Evolutionary conservation across 495 filamentous ascomycete genomes (phyloP), one percentile per base, ranked within the genome.

Genomic region (Amorphotheca resinae): DNA sequence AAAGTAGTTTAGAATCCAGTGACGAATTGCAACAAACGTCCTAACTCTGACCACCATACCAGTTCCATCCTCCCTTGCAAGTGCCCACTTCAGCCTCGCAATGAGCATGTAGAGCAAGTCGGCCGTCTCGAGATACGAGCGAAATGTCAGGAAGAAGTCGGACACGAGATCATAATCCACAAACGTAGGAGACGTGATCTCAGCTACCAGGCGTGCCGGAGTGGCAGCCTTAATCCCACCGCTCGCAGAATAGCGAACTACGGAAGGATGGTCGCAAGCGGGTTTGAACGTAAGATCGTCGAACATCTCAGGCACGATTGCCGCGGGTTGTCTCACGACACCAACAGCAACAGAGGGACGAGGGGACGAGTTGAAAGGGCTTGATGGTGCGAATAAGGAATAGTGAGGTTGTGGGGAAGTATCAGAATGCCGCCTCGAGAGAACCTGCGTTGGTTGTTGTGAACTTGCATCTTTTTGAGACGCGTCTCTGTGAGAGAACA

Each of bases 1-100:
- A 54, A 95, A 96, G 57, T 96, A 99, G 55, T 99, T 99, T 49
- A 99, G 63, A 44, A 99, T 88, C 91, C 91, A 99, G 58, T 99
- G 91, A 47, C 91, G 80, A 26, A 96, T 71, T 18, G 93, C 91
- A 17, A 94, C 93, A 65, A 99, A 99, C 0, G 87, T 91, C 36
- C 91, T 79, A 36, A 99, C 93, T 38, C 86, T 74, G 15, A 99
- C 93, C 21, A 96, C 82, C 50, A 83, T 79, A 9, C 91, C 93
- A 46, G 79, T 79, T 53, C 95, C 85, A 53, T 93, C 86, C 26
- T 72, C 61, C 35, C 84, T 73, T 40, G 75, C 72, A 45, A 95
- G 69, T 1, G 93, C 91, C 89, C 89, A 95, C 52, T 79, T 71
- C 32, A 96, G 66, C 2, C 91, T 79, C 1, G 85, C 79, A 42